phyloP scores from a whole-genome alignment of 805 yeast genomes.

The Teunomyces atbi region DNA sequence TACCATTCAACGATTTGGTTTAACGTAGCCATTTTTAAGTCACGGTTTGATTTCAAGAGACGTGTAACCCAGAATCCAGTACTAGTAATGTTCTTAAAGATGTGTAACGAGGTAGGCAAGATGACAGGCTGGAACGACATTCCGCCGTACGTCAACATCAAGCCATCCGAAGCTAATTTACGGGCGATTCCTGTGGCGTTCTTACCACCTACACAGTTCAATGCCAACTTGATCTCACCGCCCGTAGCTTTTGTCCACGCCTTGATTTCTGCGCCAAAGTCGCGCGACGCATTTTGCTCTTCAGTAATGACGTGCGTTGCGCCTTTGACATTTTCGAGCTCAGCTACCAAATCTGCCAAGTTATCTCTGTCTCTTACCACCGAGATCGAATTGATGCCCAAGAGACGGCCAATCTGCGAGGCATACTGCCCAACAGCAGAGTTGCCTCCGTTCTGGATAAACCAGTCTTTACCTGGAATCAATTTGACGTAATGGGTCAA shows the following conservation, averaged over 20 bases:
- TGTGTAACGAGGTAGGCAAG: conserved; percentile 85
- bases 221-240: conserved; percentile 66
- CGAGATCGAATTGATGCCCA: conserved; percentile 80
- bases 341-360: conserved; percentile 55
- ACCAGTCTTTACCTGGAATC: conserved; percentile 73
- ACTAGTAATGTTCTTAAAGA: conserved; percentile 83
- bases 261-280: conserved; percentile 60
- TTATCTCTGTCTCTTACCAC: conserved; percentile 86
- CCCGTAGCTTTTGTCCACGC: conserved; percentile 48
- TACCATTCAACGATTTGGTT: conserved; percentile 41
- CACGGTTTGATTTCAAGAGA: conserved; percentile 33
- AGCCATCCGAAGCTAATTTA: conserved; percentile 71
- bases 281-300: conserved; percentile 70
- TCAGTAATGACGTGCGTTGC: conserved; percentile 92
- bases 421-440: conserved; percentile 94
- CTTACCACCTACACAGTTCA: conserved; percentile 93
- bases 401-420: conserved; percentile 74
- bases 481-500: conserved; percentile 65
- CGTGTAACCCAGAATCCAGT: conserved; percentile 92
- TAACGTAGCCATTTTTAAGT: conserved; percentile 37
- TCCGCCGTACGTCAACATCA: conserved; percentile 91
- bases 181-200: conserved; percentile 80
- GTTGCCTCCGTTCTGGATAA: conserved; percentile 94
- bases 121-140: conserved; percentile 95
- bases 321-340: conserved; percentile 58